Base-by-base conservation (phyloP, 2,329 filamentous ascomycete species). In the Ilyonectria robusta region DNA sequence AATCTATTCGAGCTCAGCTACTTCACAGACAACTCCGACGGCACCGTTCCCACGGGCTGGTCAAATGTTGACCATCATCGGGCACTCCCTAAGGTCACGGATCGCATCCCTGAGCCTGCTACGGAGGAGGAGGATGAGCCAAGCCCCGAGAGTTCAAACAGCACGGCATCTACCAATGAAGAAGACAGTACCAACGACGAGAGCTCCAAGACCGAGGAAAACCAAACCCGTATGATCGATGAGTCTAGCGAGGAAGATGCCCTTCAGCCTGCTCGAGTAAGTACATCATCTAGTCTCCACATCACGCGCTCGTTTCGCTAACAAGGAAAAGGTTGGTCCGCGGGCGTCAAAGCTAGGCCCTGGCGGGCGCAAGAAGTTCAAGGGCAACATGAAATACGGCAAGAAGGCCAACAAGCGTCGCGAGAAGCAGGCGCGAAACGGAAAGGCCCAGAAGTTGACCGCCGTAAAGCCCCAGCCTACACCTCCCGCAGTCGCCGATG, bases 1-100 rank as follows among this genome's bases (percentile, higher is more conserved):
- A 91, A 89, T 64, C 82, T 98, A 17, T 98, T 98, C 77, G 89
- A 93, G 15, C 82, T 97, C 71, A 90, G 90, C 77, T 92, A 93
- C 75, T 89, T 92, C 67, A 79, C 82, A 23, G 87, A 87, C 59
- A 68, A 72, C 17, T 48, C 81, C 1, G 86, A 86, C 23, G 87
- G 90, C 26, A 80, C 86, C 21, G 84, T 97, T 11, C 92, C 93
- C 0, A 91, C 89, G 4, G 93, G 93, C 1, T 95, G 91, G 88
- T 88, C 88, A 23, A 82, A 82, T 2, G 81, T 93, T 2, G 87
- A 90, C 17, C 87, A 91, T 19, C 85, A 85, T 31, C 89, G 87
- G 69, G 77, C 84, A 1, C 90, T 90, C 58, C 88, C 89, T 1
- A 87, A 83, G 57, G 81, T 87, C 48, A 81, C 80, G 35, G 81